Base-by-base conservation (phyloP, 208 protist species). In the Leishmania major region DNA sequence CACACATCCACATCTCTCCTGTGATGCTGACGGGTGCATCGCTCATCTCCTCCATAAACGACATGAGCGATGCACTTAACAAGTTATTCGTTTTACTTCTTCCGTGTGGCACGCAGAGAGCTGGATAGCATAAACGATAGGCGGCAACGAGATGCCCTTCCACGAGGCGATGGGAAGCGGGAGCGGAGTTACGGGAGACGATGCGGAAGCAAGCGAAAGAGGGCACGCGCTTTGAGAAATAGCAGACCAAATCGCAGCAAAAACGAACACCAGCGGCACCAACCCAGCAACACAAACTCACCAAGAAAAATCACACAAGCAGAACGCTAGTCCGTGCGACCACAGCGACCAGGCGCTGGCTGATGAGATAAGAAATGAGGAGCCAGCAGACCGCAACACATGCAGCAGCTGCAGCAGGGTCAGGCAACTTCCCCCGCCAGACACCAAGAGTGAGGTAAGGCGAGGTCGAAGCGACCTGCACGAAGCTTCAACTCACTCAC, bases 1-100 rank as follows among this genome's bases (percentile, higher is more conserved):
- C 94, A 35, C 91, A 96, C 75, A 96, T 70, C 92, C 94, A 96
- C 84, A 95, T 78, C 80, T 97, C 92, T 17, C 91, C 90, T 55
- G 80, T 90, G 81, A 96, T 95, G 75, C 87, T 90, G 77, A 96
- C 89, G 10, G 91, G 81, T 45, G 86, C 88, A 82, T 94, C 89
- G 31, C 84, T 80, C n/a, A 89, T 76, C 25, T 90, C 79, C 55
- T 91, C 81, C 31, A 79, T 67, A 25, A 83, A 78, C 66, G 67
- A 81, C 73, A 84, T 79, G 73, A 43, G 49, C 31, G n/a, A 35
- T n/a, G 35, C 51, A 45, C 31, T 13, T 11, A 8, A 13, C 25
- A 25, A 19, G 17, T 51, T 51, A 28, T 35, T 74, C 13, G 15
- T 53, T 74, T 74, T 13, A 47, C 5, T 51, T 22, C n/a, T 19